phyloP scores from a whole-genome alignment of 495 filamentous ascomycete species.

The Viridothelium virens region DNA sequence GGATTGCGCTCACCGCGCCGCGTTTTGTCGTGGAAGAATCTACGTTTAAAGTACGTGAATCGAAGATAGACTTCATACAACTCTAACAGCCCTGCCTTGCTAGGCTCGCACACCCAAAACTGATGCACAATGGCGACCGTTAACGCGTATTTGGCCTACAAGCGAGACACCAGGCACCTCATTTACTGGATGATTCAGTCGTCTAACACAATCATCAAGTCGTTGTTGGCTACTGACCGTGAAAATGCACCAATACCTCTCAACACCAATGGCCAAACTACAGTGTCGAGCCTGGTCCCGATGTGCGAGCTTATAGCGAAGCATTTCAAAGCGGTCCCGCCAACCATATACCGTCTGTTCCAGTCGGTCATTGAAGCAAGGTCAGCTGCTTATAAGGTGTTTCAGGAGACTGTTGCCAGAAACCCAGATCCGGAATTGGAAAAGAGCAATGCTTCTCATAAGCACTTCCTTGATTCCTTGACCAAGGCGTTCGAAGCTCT shows the following conservation, averaged over 20 bases:
- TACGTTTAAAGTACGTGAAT: too few relatives aligned
- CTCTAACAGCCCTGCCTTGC: background rate
- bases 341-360: slow-evolving; percentile 30
- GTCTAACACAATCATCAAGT: slow-evolving; percentile 33
- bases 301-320: slow-evolving; percentile 35
- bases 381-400: slow-evolving; percentile 11
- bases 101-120: background rate
- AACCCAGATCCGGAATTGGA: slow-evolving; percentile 36
- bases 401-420: slow-evolving; percentile 29
- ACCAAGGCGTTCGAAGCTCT: slow-evolving; percentile 33
- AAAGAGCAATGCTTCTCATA: slow-evolving; percentile 37
- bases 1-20: too few relatives aligned
- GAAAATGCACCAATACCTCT: slow-evolving; percentile 9
- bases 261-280: slow-evolving; percentile 31
- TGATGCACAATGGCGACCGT: background rate
- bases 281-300: slow-evolving; percentile 29
- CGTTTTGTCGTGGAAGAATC: too few relatives aligned
- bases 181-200: slow-evolving; percentile 39
- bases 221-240: slow-evolving; percentile 13
- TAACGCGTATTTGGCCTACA: slow-evolving; percentile 35
- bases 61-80: background rate
- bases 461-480: slow-evolving; percentile 39
- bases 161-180: slow-evolving; percentile 35
- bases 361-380: slow-evolving; percentile 8
- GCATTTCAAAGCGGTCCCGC: slow-evolving; percentile 27